phyloP scores from a whole-genome alignment of 2,329 filamentous ascomycete genomes.

The Berkeleyomyces rouxiae region DNA sequence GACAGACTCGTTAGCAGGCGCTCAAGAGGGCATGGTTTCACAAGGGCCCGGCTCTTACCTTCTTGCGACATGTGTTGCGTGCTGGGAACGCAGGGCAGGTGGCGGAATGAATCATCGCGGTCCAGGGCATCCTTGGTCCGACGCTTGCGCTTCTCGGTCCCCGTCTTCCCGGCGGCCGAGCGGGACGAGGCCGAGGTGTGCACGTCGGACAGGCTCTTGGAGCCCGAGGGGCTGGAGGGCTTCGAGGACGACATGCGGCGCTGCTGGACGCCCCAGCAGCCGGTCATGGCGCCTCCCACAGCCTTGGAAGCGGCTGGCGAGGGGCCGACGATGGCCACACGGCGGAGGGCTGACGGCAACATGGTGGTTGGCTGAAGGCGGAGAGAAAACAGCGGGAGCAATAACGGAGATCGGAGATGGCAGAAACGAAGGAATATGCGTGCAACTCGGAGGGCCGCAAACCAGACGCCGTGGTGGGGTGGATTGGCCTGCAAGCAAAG shows the following conservation, averaged over 20 bases:
- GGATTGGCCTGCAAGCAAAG: constrained; percentile 1
- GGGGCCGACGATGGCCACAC: constrained; percentile 25
- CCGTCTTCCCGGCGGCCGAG: constrained; percentile 26
- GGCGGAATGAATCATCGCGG: constrained; percentile 31
- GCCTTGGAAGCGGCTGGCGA: constrained; percentile 21
- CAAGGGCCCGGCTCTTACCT: constrained; percentile 29
- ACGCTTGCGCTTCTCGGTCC: constrained; percentile 39
- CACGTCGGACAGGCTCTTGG: constrained; percentile 26
- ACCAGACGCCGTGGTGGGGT: neutral
- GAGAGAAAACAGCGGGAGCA: constrained; percentile 11
- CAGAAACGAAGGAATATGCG: constrained; percentile 11
- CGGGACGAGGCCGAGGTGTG: constrained; percentile 29
- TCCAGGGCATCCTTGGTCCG: constrained; percentile 37
- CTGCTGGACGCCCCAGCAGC: constrained; percentile 28
- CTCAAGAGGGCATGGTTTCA: neutral
- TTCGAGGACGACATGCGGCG: constrained; percentile 44
- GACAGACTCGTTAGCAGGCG: constrained; percentile 13
- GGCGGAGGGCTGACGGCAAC: constrained; percentile 40
- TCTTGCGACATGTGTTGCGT: constrained; percentile 55
- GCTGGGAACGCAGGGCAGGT: constrained; percentile 57
- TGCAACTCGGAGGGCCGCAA: constrained; percentile 1
- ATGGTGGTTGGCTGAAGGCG: constrained; percentile 21
- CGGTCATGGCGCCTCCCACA: constrained; percentile 23
- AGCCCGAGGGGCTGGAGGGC: constrained; percentile 41
- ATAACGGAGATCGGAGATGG: neutral